Evolutionary conservation across 805 yeast genomes (phyloP).

Genomic region (Kuraishia ogatae): DNA sequence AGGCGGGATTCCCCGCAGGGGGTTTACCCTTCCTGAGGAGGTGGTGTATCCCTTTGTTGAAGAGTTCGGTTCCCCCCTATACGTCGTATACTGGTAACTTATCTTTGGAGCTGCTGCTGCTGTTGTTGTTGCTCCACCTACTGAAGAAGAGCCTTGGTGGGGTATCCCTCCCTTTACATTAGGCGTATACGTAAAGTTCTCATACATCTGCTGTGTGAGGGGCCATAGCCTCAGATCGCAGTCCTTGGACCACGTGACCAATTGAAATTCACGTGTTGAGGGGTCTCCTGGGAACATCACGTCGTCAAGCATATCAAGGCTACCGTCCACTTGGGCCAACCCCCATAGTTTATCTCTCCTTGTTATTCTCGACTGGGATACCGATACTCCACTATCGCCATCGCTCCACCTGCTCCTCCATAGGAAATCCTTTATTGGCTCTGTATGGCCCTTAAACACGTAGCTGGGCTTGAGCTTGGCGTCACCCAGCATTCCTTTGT

Average conservation of each 20-base stretch:
- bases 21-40: slow-evolving; percentile 8
- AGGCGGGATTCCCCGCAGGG: not conserved
- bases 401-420: slow-evolving; percentile 55
- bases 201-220: slow-evolving; percentile 37
- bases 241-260: slow-evolving; percentile 93
- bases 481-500: slow-evolving; percentile 26
- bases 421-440: slow-evolving; percentile 77
- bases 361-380: not conserved
- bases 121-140: slow-evolving; percentile 23
- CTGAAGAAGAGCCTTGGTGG: too few relatives aligned
- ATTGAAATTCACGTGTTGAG: slow-evolving; percentile 64
- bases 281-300: slow-evolving; percentile 21
- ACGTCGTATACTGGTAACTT: slow-evolving; percentile 31
- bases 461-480: slow-evolving; percentile 41
- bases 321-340: not conserved
- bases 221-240: slow-evolving; percentile 83
- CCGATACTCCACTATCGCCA: not conserved
- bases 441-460: slow-evolving; percentile 73
- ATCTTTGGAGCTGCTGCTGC: slow-evolving; percentile 22
- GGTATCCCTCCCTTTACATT: not conserved
- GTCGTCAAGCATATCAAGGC: not conserved
- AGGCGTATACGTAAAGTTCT: slow-evolving; percentile 30
- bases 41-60: slow-evolving; percentile 21
- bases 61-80: slow-evolving; percentile 39
- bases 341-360: not conserved